Conservation (phyloP, 140 eudicot genomes). For the Bidens hawaiensis region DNA sequence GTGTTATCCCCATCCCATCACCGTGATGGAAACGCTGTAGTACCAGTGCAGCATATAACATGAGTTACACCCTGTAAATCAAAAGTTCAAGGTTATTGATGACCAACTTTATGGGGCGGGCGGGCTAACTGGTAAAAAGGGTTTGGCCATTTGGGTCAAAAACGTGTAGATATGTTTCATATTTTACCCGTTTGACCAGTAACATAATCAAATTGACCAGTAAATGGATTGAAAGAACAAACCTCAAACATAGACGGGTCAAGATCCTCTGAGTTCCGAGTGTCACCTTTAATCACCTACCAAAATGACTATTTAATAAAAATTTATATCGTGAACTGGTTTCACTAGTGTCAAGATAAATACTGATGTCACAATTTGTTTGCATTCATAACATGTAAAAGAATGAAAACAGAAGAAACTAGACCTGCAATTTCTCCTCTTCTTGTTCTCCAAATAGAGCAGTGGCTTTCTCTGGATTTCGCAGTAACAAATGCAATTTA, state of each 20-base stretch:
- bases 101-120: not conserved
- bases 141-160: too few species aligned
- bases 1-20: slow-evolving; percentile 99
- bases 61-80: slow-evolving; percentile 79
- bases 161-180: not conserved
- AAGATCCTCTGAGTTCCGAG: slow-evolving; percentile 69
- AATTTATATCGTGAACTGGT: slow-evolving; percentile 16
- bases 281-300: slow-evolving; percentile 84
- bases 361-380: not conserved
- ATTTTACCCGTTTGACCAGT: not conserved
- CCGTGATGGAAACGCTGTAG: slow-evolving; percentile 94
- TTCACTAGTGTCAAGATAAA: slow-evolving; percentile 2
- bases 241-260: slow-evolving; percentile 89
- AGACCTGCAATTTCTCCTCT: slow-evolving; percentile 74
- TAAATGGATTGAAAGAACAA: slow-evolving; percentile 20
- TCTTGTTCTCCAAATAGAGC: slow-evolving; percentile 83
- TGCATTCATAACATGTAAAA: not conserved
- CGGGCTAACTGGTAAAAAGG: not conserved
- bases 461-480: slow-evolving; percentile 82
- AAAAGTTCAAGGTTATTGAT: slow-evolving; percentile 16
- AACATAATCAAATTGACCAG: not conserved
- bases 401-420: not conserved
- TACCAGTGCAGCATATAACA: slow-evolving; percentile 96
- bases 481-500: slow-evolving; percentile 61
- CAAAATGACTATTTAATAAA: slow-evolving; percentile 39